Evolutionary conservation across 1,139 yeast genomes (phyloP).

Genomic region (Kurtzmaniella quercitrusa): DNA sequence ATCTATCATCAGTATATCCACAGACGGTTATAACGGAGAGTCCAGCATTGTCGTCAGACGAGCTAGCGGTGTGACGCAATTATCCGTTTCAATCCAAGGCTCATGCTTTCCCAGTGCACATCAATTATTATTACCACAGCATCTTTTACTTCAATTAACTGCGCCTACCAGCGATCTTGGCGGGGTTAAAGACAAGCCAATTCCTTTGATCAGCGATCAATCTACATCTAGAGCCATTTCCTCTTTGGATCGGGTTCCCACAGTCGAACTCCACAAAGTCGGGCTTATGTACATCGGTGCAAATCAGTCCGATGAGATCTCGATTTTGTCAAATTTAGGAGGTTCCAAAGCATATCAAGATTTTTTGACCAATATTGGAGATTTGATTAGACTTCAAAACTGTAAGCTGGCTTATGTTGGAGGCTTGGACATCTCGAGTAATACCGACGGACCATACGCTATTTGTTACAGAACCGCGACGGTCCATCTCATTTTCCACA

Average conservation of each 20-base stretch:
- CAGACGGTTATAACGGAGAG: conserved; percentile 48
- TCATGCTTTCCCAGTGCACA: conserved; percentile 8
- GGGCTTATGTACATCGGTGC: conserved; percentile 75
- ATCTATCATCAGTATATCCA: conserved; percentile 54
- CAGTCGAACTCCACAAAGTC: conserved; percentile 72
- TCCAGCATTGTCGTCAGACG: conserved; percentile 53
- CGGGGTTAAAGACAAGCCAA: conserved; percentile 22
- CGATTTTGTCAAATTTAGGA: conserved; percentile 57
- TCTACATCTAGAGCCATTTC: conserved; percentile 54
- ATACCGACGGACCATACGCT: conserved; percentile 73
- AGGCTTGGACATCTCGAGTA: conserved; percentile 68
- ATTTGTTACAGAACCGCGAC: conserved; percentile 70
- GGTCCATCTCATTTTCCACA: conserved; percentile 70
- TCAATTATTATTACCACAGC: not conserved
- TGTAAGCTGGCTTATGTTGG: conserved; percentile 65
- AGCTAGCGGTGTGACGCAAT: conserved; percentile 61
- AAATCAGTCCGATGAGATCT: conserved; percentile 58
- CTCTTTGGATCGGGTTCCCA: conserved; percentile 72
- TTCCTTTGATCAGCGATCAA: conserved; percentile 43
- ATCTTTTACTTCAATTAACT: conserved; percentile 1
- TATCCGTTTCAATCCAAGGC: conserved; percentile 42
- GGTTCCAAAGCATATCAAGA: conserved; percentile 64
- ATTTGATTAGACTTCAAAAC: conserved; percentile 49
- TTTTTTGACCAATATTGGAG: conserved; percentile 59
- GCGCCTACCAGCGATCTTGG: conserved; percentile 10